A percentile compares a stretch with the other conserved stretches of the same genome.
Conservation (phyloP, 2,329 filamentous ascomycete species). For the Cytospora schulzeri region DNA sequence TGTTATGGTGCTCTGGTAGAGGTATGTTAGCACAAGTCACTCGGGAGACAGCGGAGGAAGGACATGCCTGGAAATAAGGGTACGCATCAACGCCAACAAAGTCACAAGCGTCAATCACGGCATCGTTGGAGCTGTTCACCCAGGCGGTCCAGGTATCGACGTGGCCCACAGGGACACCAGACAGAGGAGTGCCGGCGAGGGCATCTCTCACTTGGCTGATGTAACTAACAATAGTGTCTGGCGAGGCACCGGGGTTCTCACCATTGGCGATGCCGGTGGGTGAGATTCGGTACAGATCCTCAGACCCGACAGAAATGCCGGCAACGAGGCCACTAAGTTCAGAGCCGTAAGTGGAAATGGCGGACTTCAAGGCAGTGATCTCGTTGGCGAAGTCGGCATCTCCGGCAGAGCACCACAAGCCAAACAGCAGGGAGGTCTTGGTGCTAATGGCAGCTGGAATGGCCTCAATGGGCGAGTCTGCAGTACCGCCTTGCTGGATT, state of each 20-base stretch:
- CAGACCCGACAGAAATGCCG: conserved; percentile 83
- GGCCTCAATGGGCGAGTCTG: conserved; percentile 67
- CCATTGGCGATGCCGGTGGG: conserved; percentile 65
- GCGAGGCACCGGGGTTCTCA: conserved; percentile 63
- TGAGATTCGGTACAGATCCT: conserved; percentile 83
- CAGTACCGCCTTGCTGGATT: conserved; percentile 60
- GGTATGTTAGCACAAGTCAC: not conserved
- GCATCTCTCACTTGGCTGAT: conserved; percentile 67
- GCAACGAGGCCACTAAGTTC: conserved; percentile 68
- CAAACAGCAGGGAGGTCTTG: conserved; percentile 76
- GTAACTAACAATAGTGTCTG: conserved; percentile 66
- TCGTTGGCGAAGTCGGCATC: conserved; percentile 68
- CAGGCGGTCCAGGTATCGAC: conserved; percentile 88
- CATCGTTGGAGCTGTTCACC: conserved; percentile 71
- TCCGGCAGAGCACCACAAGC: conserved; percentile 78
- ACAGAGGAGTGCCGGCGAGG: conserved; percentile 64
- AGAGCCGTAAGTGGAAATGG: conserved; percentile 69
- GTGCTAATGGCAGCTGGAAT: conserved; percentile 84
- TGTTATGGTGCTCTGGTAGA: conserved; percentile 62
- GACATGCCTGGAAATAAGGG: conserved; percentile 65
- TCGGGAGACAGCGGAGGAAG: not conserved
- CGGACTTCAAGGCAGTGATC: conserved; percentile 68
- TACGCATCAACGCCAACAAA: conserved; percentile 85
- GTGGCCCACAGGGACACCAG: conserved; percentile 68
- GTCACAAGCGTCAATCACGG: conserved; percentile 70